phyloP scores from a whole-genome alignment of 2,329 filamentous ascomycete genomes.

The Diaporthe velutina region DNA sequence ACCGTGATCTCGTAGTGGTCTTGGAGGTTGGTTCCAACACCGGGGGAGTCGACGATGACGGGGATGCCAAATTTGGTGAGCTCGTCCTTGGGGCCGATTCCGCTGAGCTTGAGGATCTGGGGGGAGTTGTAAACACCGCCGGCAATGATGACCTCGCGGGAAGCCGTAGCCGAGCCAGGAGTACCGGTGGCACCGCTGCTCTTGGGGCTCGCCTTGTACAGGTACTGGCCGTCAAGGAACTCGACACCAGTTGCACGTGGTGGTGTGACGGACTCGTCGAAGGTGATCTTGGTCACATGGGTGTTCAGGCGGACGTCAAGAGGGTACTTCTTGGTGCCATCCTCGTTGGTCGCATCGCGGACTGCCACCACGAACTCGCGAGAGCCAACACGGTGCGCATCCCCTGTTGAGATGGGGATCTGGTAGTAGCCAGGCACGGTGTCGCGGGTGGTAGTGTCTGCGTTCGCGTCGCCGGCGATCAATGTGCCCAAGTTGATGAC shows the following conservation, averaged over 20 bases:
- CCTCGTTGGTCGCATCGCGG: constrained; percentile 50
- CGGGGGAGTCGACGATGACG: constrained; percentile 47
- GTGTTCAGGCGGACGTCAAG: constrained; percentile 55
- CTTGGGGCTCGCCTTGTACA: constrained; percentile 42
- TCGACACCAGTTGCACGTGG: constrained; percentile 42
- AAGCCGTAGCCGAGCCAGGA: constrained; percentile 47
- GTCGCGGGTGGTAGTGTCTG: constrained; percentile 73
- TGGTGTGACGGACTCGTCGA: constrained; percentile 34
- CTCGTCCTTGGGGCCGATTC: constrained; percentile 47
- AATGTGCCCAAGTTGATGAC: constrained; percentile 23
- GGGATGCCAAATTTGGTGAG: constrained; percentile 45
- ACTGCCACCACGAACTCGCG: constrained; percentile 53
- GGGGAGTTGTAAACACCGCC: constrained; percentile 49
- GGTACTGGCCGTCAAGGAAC: constrained; percentile 40
- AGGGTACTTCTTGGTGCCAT: constrained; percentile 48
- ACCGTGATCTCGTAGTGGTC: constrained; percentile 45
- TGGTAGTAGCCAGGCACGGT: constrained; percentile 72
- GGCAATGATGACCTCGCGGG: constrained; percentile 49
- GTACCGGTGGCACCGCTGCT: not conserved
- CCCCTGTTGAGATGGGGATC: constrained; percentile 42
- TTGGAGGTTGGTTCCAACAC: constrained; percentile 50
- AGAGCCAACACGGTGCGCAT: constrained; percentile 52
- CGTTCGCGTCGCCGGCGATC: constrained; percentile 36
- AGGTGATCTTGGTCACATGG: constrained; percentile 39
- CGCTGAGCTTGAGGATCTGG: constrained; percentile 50